Base-by-base conservation (phyloP, 148 eudicot species). In the Nyssa sinensis region DNA sequence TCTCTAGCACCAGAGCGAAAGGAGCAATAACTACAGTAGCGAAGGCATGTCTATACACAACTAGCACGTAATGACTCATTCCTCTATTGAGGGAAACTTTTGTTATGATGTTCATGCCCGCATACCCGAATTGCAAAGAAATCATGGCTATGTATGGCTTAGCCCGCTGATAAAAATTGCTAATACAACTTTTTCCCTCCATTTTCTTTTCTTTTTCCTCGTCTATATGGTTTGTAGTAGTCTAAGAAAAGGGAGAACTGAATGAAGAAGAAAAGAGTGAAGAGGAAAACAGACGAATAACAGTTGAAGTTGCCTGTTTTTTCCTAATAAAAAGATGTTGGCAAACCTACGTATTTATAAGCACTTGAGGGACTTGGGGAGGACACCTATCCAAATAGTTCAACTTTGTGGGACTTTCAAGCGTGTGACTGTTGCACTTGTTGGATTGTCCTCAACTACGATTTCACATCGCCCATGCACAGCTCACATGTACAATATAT, bases 61-160 rank as follows among this genome's bases (percentile, higher is more conserved):
- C 96, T 0, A 93, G 88, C 1, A 89, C 91, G 32, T 93, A 93
- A 61, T 93, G 96, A 71, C 96, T 93, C 98, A 93, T 93, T 3
- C 98, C 98, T 24, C 86, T 79, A 67, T 90, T 89, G 32, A 90
- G 93, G 31, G 96, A 88, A 25, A 91, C 98, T 67, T 93, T 93
- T 58, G 98, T 89, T 41, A 93, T 87, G 55, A 93, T 89, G 79
- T 88, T 89, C 93, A 93, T 88, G 4, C 98, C 94, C 2, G 94
- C 94, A 69, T 92, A 88, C 2, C 90, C 90, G 75, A 91, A 92
- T 83, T 88, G 95, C 57, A 86, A 78, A 30, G 80, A 89, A 53
- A 78, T 81, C 90, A 90, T 91, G 66, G 90, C 93, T 76, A 91
- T 81, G 85, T 89, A 91, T 66, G 93, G 93, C 83, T 89, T 90